Base-by-base conservation (phyloP, 2,329 filamentous ascomycete species). In the Microdochium paspali region DNA sequence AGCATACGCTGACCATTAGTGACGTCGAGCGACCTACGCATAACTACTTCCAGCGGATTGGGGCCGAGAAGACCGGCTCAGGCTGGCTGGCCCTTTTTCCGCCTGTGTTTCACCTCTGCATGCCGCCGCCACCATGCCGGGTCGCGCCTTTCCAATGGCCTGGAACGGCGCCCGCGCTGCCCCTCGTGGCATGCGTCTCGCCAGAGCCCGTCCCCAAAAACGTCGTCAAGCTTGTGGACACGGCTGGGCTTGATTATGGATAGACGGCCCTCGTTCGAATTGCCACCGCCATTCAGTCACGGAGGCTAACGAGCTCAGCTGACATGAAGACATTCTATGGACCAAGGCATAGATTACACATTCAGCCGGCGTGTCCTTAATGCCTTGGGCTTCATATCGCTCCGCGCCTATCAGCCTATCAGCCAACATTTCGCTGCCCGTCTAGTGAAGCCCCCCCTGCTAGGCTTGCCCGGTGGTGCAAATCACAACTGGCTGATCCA, bases 271-370 rank as follows among this genome's bases (percentile, higher is more conserved):
- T 15, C n/a, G n/a, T 40, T 20, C 23, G 18, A 12, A 40, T 21
- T 20, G 35, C 35, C 35, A 12, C 35, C 20, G 35, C 35, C 20
- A 20, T 5, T 9, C 35, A 12, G 5, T 21, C 18, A 6, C 6
- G 18, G 35, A 21, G 35, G 15, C 35, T 40, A 40, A 21, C 15
- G 18, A 20, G 35, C 35, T 40, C 35, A 40, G 35, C 35, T 40
- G 35, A 40, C 35, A 40, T 40, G 35, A 40, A 40, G 13, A 40
- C 35, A 40, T 40, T 40, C 35, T n/a, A n/a, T n/a, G n/a, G n/a
- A n/a, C n/a, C 35, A 40, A 20, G 10, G 35, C 35, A 40, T 20
- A 40, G 23, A 40, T 40, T 40, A 21, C 35, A 21, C 23, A 9
- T 21, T 18, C 35, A 4, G 35, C 15, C 18, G 35, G 35, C 35